These are phyloP conservation scores for Avena eriantha DNA, from an alignment of 176 grass and related monocot genomes.

Conservation along the genomic window DNA sequence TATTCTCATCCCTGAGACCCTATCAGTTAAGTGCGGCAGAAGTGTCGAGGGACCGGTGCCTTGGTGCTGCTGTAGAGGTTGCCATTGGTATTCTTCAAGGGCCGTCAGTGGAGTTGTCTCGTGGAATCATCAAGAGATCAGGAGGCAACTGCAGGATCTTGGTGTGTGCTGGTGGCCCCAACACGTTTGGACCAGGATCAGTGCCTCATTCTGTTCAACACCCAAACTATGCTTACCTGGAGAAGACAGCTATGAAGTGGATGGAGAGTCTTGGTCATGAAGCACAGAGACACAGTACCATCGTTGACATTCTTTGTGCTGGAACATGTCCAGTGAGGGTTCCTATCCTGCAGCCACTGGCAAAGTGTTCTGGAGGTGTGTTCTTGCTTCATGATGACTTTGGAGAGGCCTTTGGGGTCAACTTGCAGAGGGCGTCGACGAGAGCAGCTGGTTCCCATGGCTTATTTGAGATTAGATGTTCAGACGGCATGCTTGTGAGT, in stretches of 20 bases:
- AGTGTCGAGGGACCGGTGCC: constrained; percentile 83
- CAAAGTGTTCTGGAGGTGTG: constrained; percentile 89
- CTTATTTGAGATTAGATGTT: constrained; percentile 92
- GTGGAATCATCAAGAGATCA: constrained; percentile 91
- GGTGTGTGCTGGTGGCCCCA: constrained; percentile 84
- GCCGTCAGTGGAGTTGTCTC: constrained; percentile 77
- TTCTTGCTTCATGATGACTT: constrained; percentile 99
- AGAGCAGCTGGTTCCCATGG: constrained; percentile 86
- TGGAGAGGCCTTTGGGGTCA: constrained; percentile 97
- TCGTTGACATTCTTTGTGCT: constrained; percentile 90
- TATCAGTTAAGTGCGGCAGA: constrained; percentile 82
- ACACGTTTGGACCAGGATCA: constrained; percentile 88
- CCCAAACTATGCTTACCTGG: constrained; percentile 97
- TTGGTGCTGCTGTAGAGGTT: constrained; percentile 88
- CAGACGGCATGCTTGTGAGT: constrained; percentile 89
- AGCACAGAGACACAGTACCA: constrained; percentile 74
- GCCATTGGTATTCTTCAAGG: constrained; percentile 90
- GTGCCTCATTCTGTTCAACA: constrained; percentile 82
- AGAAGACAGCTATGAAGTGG: constrained; percentile 85
- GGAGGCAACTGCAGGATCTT: constrained; percentile 97
- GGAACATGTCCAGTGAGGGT: constrained; percentile 90
- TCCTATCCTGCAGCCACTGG: constrained; percentile 82
- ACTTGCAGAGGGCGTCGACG: constrained; percentile 88
- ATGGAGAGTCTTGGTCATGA: constrained; percentile 92
- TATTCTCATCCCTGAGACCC: constrained; percentile 90